phyloP scores from a whole-genome alignment of 495 filamentous ascomycete genomes.

The Penicillium robsamsonii region DNA sequence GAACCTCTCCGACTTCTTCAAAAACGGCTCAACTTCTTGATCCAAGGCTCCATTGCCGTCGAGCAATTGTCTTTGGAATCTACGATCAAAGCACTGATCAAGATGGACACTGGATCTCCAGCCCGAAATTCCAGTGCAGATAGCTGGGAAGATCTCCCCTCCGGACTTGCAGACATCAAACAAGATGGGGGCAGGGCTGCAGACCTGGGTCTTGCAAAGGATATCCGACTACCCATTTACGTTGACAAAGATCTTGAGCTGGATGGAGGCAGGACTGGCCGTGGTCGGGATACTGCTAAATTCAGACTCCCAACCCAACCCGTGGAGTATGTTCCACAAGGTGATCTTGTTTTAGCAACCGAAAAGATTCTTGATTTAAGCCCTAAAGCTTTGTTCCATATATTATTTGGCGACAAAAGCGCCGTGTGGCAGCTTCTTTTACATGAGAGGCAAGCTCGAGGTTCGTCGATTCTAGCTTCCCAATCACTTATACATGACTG shows the following conservation, averaged over 20 bases:
- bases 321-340: conserved; percentile 77
- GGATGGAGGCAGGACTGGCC: conserved; percentile 37
- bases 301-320: conserved; percentile 82
- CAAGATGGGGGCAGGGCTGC: conserved; percentile 18
- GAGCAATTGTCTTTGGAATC: conserved; percentile 60
- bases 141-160: conserved; percentile 89
- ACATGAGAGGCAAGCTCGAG: conserved; percentile 75
- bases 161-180: conserved; percentile 47
- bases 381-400: conserved; percentile 90
- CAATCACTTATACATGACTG: conserved; percentile 11
- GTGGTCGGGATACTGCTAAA: conserved; percentile 60
- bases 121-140: conserved; percentile 70
- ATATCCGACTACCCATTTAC: conserved; percentile 59
- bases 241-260: conserved; percentile 61
- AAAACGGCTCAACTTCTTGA: conserved; percentile 75
- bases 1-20: conserved; percentile 83
- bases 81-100: conserved; percentile 62
- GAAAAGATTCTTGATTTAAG: conserved; percentile 83
- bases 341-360: conserved; percentile 65
- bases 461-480: conserved; percentile 29
- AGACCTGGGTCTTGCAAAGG: conserved; percentile 42
- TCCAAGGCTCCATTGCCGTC: conserved; percentile 69
- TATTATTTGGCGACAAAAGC: conserved; percentile 93
- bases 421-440: conserved; percentile 91
- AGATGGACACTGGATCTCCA: conserved; percentile 63